Conservation (phyloP, 352 stramenopile species). For the Phytophthora europaea region DNA sequence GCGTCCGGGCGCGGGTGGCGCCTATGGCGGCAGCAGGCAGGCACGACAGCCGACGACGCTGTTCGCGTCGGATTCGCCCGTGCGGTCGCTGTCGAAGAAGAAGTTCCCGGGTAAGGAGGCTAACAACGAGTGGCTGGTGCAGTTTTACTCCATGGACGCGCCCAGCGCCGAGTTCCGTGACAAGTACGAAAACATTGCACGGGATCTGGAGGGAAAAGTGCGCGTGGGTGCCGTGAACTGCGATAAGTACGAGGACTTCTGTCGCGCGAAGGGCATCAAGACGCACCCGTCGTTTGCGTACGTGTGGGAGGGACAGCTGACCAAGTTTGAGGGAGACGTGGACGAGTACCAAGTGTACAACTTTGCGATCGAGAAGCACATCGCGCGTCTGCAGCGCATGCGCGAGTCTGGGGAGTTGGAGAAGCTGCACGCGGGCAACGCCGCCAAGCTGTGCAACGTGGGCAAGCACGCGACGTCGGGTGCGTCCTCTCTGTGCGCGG, state of each 20-base stretch:
- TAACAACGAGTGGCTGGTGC: conserved; percentile 86
- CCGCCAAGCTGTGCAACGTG: conserved; percentile 82
- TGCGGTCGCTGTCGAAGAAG: conserved; percentile 70
- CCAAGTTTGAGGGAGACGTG: conserved; percentile 66
- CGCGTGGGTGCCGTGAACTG: conserved; percentile 85
- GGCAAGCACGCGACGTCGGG: conserved; percentile 65
- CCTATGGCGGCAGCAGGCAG: conserved; percentile 14
- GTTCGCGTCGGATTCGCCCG: conserved; percentile 70
- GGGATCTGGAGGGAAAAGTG: conserved; percentile 75
- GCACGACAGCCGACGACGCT: conserved; percentile 48
- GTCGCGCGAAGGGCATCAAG: conserved; percentile 47
- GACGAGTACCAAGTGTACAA: conserved; percentile 88
- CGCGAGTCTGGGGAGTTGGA: conserved; percentile 75
- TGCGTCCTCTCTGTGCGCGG: conserved; percentile 65
- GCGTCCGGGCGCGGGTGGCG: conserved; percentile 25
- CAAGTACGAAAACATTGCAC: conserved; percentile 70
- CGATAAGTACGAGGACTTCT: conserved; percentile 72
- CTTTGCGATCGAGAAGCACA: conserved; percentile 87
- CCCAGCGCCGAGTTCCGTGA: conserved; percentile 68
- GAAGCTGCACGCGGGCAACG: conserved; percentile 77
- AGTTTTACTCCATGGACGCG: conserved; percentile 80
- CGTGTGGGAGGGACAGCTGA: conserved; percentile 67
- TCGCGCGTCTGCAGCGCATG: conserved; percentile 71
- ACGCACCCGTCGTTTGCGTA: conserved; percentile 73
- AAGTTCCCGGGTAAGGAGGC: conserved; percentile 77